Evolutionary conservation across 2,329 filamentous ascomycete species (phyloP), one percentile per base, ranked within the genome.

Genomic region (Aspergillus sojae): DNA sequence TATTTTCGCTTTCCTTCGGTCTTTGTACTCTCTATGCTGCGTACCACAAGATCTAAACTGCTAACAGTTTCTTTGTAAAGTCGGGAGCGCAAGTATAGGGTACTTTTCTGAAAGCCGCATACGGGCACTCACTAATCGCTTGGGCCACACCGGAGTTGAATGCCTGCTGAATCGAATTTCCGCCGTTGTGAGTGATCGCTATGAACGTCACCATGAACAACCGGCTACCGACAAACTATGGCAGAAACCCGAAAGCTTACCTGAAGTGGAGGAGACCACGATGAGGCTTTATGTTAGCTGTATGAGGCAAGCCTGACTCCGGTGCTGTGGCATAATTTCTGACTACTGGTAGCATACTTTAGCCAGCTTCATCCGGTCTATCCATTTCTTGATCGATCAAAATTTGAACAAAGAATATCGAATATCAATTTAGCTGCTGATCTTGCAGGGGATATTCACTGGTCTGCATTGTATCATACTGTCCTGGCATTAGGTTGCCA

Each of bases 391-490:
- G 75, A 79, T 55, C 71, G 69, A 30, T 54, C 64, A 48, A 62
- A 4, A 16, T 81, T 82, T 60, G 75, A 80, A 62, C 56, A 68
- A 0, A 70, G 71, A 28, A 73, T 71, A 30, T 16, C 85, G 83
- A 34, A 87, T 77, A 10, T 74, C 28, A 6, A 83, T 65, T 1
- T 84, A 85, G 46, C 86, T 73, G 11, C 81, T 60, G 0, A 82
- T 83, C 65, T 88, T 83, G 45, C 86, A 75, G 1, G 86, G 68
- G 68, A 87, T 82, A 30, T 85, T 69, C 80, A 81, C 83, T 71
- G 76, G 73, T 74, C 72, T 0, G 75, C 76, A 5, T 64, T 82
- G 1, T 82, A 81, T 64, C 69, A 80, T 4, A 62, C 70, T 11
- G 60, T 74, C 19, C 64, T 81, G 4, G 79, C 79, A 2, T 63